phyloP scores from a whole-genome alignment of 768 basidiomycete species.

The Cyclocybe aegerita region DNA sequence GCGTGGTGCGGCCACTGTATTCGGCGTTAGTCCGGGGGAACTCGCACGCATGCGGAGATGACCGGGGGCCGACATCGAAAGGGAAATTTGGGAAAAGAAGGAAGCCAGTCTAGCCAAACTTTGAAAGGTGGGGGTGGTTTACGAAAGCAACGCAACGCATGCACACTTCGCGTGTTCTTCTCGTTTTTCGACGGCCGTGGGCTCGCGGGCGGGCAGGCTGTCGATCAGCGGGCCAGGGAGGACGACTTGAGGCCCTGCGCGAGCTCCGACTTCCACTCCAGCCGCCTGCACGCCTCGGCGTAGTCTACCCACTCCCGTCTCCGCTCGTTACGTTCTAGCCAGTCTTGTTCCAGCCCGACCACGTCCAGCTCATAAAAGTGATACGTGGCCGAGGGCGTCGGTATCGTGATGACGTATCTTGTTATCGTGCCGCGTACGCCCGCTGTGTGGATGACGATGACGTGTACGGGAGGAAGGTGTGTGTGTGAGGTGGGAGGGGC shows the following conservation, averaged over 20 bases:
- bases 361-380: constrained; percentile 93
- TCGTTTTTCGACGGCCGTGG: background rate
- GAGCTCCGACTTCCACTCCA: constrained; percentile 87
- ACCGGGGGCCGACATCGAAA: too few relatives aligned
- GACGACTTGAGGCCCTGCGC: constrained; percentile 73
- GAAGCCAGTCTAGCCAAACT: too few relatives aligned
- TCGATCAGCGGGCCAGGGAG: constrained; percentile 50
- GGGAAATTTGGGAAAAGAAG: too few relatives aligned
- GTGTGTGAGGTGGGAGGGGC: constrained; percentile 22
- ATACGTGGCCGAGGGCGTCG: constrained; percentile 76
- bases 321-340: constrained; percentile 81
- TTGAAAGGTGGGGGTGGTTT: too few relatives aligned
- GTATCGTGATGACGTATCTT: constrained; percentile 81
- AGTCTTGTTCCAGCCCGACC: constrained; percentile 69
- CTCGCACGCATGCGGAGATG: too few relatives aligned
- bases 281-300: constrained; percentile 69
- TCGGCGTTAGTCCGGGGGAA: too few relatives aligned
- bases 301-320: constrained; percentile 88
- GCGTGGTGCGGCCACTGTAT: too few relatives aligned
- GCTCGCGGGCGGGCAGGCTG: background rate
- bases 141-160: too few relatives aligned
- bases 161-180: background rate
- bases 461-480: constrained; percentile 22
- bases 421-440: constrained; percentile 87
- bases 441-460: constrained; percentile 46